These are phyloP conservation scores for Aquilaria sinensis DNA, from an alignment of 345 rosid species.

Conservation along the genomic window DNA sequence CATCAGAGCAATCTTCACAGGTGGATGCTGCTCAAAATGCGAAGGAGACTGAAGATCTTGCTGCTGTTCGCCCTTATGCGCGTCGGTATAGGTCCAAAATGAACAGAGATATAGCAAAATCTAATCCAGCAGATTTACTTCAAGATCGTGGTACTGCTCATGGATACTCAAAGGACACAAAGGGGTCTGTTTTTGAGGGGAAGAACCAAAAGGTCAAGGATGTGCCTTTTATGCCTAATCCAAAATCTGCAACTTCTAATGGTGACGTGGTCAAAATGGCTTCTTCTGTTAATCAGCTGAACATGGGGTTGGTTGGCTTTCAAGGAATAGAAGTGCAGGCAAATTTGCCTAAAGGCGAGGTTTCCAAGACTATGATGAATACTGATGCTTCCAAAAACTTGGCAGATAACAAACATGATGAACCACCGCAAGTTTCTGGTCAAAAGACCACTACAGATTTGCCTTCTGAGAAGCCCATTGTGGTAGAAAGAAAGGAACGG, in stretches of 20 bases:
- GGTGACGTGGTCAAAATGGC: constrained; percentile 37
- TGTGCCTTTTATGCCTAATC: constrained; percentile 33
- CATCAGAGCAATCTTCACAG: constrained; percentile 59
- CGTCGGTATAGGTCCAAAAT: constrained; percentile 80
- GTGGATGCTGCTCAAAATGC: constrained; percentile 48
- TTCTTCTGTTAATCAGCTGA: constrained; percentile 32
- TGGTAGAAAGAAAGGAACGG: constrained; percentile 30
- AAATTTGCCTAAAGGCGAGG: constrained; percentile 26
- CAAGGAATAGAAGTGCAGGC: constrained; percentile 27
- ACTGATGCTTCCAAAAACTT: constrained; percentile 24
- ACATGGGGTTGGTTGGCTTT: constrained; percentile 35
- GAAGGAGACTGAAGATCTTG: constrained; percentile 89
- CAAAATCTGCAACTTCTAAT: constrained; percentile 40
- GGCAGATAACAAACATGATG: constrained; percentile 20
- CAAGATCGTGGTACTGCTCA: constrained; percentile 56
- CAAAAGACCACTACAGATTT: constrained; percentile 19
- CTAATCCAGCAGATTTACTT: constrained; percentile 56
- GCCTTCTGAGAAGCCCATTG: constrained; percentile 30
- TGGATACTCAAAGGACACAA: constrained; percentile 46
- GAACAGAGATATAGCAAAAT: constrained; percentile 67
- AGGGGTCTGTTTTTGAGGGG: constrained; percentile 45
- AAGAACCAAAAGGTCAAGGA: constrained; percentile 52
- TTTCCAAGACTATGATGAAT: constrained; percentile 32
- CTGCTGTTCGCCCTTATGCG: constrained; percentile 86
- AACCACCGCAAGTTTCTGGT: constrained; percentile 23